Conservation (phyloP, 352 stramenopile genomes). For the Phytophthora multivora region DNA sequence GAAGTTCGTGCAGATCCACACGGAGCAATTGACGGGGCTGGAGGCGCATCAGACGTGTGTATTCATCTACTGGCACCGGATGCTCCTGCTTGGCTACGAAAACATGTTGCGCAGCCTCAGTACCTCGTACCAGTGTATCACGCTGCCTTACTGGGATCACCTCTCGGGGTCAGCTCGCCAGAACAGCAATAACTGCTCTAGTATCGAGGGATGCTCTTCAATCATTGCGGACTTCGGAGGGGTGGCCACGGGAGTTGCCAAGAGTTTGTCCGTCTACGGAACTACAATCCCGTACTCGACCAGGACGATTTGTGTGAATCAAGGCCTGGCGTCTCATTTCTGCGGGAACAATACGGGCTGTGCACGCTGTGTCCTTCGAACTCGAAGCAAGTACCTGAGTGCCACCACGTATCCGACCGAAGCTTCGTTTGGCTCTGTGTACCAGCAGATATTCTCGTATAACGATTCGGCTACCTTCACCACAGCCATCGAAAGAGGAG, state of each 20-base stretch:
- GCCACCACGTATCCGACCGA: constrained; percentile 32
- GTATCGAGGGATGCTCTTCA: constrained; percentile 40
- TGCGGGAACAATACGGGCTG: constrained; percentile 43
- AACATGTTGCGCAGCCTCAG: constrained; percentile 69
- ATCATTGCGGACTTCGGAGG: constrained; percentile 47
- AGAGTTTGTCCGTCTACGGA: constrained; percentile 18
- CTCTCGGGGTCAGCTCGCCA: constrained; percentile 28
- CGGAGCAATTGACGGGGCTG: constrained; percentile 39
- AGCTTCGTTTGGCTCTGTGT: constrained; percentile 48
- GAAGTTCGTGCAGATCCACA: constrained; percentile 71
- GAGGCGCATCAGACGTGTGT: constrained; percentile 62
- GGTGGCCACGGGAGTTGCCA: constrained; percentile 9
- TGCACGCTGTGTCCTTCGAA: constrained; percentile 38
- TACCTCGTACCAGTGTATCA: constrained; percentile 49
- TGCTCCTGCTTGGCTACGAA: constrained; percentile 62
- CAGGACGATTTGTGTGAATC: constrained; percentile 37
- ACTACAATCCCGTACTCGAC: constrained; percentile 34
- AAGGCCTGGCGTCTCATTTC: constrained; percentile 42
- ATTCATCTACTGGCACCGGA: constrained; percentile 78
- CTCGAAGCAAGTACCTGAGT: constrained; percentile 12
- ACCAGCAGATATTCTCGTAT: constrained; percentile 49
- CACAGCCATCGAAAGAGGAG: constrained; percentile 39
- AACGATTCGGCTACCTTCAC: constrained; percentile 29
- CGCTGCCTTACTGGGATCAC: constrained; percentile 68
- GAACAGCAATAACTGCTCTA: constrained; percentile 26